Conservation (phyloP, 2,329 filamentous ascomycete genomes). For the Beauveria medogensis region DNA sequence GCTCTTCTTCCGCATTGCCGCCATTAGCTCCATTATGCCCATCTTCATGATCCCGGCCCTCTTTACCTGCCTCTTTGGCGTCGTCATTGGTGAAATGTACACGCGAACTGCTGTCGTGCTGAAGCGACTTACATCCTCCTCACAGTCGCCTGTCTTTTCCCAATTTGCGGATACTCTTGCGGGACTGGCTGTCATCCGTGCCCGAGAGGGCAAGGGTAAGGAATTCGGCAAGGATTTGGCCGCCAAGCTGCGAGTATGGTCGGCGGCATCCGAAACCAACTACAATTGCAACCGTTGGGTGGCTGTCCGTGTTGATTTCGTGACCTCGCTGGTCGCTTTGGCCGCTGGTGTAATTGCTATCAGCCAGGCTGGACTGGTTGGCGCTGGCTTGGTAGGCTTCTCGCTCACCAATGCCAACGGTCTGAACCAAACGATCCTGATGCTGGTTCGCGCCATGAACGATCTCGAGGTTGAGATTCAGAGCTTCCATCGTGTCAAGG, state of each 20-base stretch:
- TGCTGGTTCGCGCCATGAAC: conserved; percentile 45
- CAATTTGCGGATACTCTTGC: conserved; percentile 47
- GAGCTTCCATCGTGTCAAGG: conserved; percentile 42
- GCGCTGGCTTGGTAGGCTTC: conserved; percentile 47
- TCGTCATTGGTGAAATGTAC: conserved; percentile 42
- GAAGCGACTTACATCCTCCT: conserved; percentile 36
- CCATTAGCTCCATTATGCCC: conserved; percentile 43
- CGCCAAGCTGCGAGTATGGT: conserved; percentile 38
- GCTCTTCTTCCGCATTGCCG: conserved; percentile 37
- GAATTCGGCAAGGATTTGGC: conserved; percentile 43
- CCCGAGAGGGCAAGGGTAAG: conserved; percentile 37
- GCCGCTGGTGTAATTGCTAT: conserved; percentile 45
- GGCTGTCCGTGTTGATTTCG: conserved; percentile 44
- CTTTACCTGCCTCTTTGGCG: conserved; percentile 36
- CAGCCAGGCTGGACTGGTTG: conserved; percentile 35
- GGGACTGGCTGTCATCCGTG: conserved; percentile 44
- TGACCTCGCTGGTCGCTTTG: conserved; percentile 43
- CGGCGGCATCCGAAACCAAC: conserved; percentile 38
- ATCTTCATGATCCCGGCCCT: conserved; percentile 40
- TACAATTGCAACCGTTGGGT: conserved; percentile 53
- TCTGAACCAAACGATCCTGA: conserved; percentile 42
- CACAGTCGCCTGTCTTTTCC: conserved; percentile 47
- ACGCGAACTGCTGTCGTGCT: conserved; percentile 40
- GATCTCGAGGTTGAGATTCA: conserved; percentile 45
- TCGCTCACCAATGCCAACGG: conserved; percentile 49